Base-by-base conservation (phyloP, 2,329 filamentous ascomycete species). In the Calonectria pauciramosa region DNA sequence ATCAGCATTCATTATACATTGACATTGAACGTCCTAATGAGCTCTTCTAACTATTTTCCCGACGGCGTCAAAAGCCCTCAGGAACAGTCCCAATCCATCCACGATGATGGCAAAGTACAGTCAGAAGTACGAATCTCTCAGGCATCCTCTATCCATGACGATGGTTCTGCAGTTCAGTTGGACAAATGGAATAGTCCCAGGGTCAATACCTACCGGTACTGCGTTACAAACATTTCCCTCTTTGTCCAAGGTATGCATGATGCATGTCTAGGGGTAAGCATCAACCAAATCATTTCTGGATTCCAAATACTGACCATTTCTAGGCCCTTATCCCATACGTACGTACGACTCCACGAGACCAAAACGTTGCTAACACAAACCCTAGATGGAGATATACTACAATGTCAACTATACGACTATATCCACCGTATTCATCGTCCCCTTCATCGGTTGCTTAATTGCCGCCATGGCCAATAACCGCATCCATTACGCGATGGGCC, bases 281-380 rank as follows among this genome's bases (percentile, higher is more conserved):
- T 18, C 4, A 9, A 30, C 38, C 13, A 36, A 10, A 20, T 2
- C 26, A 18, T 7, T 8, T 2, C 1, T 20, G 26, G 26, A 20
- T 10, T 13, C 14, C 8, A 28, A 4, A 28, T 11, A 8, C 34
- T 63, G 11, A 63, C 56, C 26, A 28, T 41, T n/a, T 26, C 11
- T 16, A 63, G 56, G 56, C 56, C 20, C 56, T 63, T 10, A 41
- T 63, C 26, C 56, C 56, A 63, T 63, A 63, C 23, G 56, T 63
- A 7, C 1, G 56, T 41, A 28, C 18, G 14, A 30, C 23, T 10
- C 8, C 13, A 7, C 8, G 9, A 6, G 8, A 63, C 34, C 14
- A 6, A 1, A 8, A 41, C 2, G 7, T 28, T 4, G 18, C 56
- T 63, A 23, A 56, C 34, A 20, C 23, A 20, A 20, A 18, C 18